Percentiles rank a stretch among this genome's conserved stretches.
These are phyloP conservation scores for Chytriomyces hyalinus DNA, from an alignment of 192 early-diverging fungal species.

Conservation along the genomic window DNA sequence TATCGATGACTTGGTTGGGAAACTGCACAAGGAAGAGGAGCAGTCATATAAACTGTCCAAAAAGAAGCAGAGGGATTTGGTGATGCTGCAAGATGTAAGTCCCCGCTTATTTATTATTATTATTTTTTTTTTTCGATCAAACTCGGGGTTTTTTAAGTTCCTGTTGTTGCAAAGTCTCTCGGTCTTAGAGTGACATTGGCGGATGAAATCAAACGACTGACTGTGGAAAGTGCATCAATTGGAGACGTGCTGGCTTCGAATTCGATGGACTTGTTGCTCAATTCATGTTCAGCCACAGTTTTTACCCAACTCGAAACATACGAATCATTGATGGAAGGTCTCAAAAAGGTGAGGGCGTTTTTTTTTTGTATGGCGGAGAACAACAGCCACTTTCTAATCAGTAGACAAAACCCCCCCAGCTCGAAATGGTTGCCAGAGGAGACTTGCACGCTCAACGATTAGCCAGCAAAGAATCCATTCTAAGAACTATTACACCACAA, in stretches of 20 bases:
- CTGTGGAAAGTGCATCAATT: constrained; percentile 47
- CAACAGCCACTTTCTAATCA: background rate
- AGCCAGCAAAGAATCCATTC: constrained; percentile 16
- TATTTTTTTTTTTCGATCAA: background rate
- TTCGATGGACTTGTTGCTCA: constrained; percentile 47
- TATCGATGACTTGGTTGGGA: constrained; percentile 46
- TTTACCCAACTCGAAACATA: constrained; percentile 54
- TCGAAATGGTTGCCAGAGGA: constrained; percentile 16
- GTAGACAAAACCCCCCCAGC: background rate
- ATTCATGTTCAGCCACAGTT: constrained; percentile 43
- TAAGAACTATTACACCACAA: background rate
- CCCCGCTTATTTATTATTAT: background rate
- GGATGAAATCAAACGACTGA: constrained; percentile 63
- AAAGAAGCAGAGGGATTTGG: constrained; percentile 57
- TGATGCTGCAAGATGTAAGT: constrained; percentile 48
- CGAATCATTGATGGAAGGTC: constrained; percentile 56
- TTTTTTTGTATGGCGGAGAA: too few species aligned
- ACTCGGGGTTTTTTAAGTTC: constrained; percentile 1
- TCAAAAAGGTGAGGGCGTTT: constrained; percentile 52
- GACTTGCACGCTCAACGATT: background rate
- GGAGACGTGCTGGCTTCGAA: constrained; percentile 52
- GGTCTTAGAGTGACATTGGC: constrained; percentile 50
- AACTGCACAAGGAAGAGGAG: constrained; percentile 56
- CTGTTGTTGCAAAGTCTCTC: constrained; percentile 42
- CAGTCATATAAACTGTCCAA: constrained; percentile 51